Percentiles rank a stretch among this genome's conserved stretches.
These are phyloP conservation scores for Porphyrellus cyaneotinctus DNA, from an alignment of 768 basidiomycete genomes.

Conservation along the genomic window DNA sequence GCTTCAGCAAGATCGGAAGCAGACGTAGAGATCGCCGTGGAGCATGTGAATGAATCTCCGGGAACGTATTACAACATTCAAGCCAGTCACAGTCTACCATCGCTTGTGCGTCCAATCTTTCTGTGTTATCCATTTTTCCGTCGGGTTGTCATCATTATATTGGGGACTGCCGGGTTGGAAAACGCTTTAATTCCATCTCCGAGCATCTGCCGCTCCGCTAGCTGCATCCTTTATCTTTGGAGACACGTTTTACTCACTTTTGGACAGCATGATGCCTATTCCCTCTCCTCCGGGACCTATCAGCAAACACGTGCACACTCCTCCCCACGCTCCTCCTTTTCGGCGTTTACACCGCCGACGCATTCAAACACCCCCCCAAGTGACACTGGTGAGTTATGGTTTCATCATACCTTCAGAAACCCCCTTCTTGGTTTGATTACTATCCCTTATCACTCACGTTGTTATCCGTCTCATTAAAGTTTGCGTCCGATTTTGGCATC, in stretches of 20 bases:
- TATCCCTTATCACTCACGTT: not conserved
- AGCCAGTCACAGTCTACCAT: slow-evolving; percentile 19
- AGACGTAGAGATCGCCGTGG: slow-evolving; percentile 16
- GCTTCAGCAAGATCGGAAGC: slow-evolving; percentile 1
- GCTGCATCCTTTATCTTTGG: not conserved
- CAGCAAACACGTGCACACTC: slow-evolving; percentile 12
- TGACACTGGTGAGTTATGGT: slow-evolving; percentile 22
- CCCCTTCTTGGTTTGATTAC: not conserved
- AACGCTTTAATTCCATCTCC: too few relatives aligned
- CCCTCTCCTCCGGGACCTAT: not conserved
- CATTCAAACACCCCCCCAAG: slow-evolving; percentile 27
- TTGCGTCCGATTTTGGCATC: not conserved
- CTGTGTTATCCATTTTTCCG: not conserved
- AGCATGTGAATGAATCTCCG: slow-evolving; percentile 10
- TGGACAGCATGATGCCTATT: slow-evolving; percentile 16
- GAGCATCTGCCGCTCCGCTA: too few relatives aligned
- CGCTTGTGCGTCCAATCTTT: slow-evolving; percentile 20
- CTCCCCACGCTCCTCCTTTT: slow-evolving; percentile 18
- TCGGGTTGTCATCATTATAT: too few relatives aligned
- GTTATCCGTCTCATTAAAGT: not conserved
- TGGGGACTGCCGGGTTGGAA: too few relatives aligned
- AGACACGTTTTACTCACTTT: not conserved
- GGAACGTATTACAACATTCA: slow-evolving; percentile 13
- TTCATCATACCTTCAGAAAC: not conserved
- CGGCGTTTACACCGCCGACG: slow-evolving; percentile 22